Percentiles rank a stretch among this genome's conserved stretches.
phyloP scores from a whole-genome alignment of 371 early-diverging fungal genomes.

The Blakeslea trispora region DNA sequence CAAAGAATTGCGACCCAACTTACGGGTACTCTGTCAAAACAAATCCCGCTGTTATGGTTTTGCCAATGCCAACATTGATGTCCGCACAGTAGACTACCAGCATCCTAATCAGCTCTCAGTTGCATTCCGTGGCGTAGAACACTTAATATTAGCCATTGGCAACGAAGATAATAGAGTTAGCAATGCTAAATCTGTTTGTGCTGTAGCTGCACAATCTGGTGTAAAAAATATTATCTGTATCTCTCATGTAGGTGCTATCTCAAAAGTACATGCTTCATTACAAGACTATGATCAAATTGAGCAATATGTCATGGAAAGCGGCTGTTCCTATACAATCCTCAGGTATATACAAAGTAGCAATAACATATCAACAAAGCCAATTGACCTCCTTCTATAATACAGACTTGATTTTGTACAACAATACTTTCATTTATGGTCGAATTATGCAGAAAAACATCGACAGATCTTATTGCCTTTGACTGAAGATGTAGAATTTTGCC shows the following conservation, averaged over 20 bases:
- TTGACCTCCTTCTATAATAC: too few species aligned
- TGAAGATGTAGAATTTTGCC: slow-evolving; percentile 23
- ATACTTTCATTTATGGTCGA: slow-evolving; percentile 38
- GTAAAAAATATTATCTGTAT: slow-evolving; percentile 40
- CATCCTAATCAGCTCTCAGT: slow-evolving; percentile 39
- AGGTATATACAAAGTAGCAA: slow-evolving; percentile 31
- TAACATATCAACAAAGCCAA: too few species aligned
- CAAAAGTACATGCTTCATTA: slow-evolving; percentile 25
- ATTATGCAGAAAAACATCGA: slow-evolving; percentile 27
- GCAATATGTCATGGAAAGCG: slow-evolving; percentile 33
- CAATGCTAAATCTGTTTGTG: slow-evolving; percentile 28
- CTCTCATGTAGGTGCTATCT: slow-evolving; percentile 48
- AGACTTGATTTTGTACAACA: slow-evolving; percentile 51
- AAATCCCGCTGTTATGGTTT: slow-evolving; percentile 28
- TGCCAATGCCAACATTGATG: slow-evolving; percentile 30
- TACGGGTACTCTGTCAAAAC: slow-evolving; percentile 37
- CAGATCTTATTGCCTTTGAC: slow-evolving; percentile 24
- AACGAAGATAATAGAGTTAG: slow-evolving; percentile 35
- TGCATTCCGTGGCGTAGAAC: slow-evolving; percentile 44
- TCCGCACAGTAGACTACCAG: slow-evolving; percentile 32
- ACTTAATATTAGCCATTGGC: slow-evolving; percentile 38
- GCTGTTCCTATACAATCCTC: slow-evolving; percentile 42
- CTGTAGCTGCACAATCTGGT: slow-evolving; percentile 38
- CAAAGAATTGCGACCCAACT: slow-evolving; percentile 21
- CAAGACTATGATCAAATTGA: slow-evolving; percentile 42